Base-by-base conservation (phyloP, 2,329 filamentous ascomycete genomes). In the Endothia cerciana region DNA sequence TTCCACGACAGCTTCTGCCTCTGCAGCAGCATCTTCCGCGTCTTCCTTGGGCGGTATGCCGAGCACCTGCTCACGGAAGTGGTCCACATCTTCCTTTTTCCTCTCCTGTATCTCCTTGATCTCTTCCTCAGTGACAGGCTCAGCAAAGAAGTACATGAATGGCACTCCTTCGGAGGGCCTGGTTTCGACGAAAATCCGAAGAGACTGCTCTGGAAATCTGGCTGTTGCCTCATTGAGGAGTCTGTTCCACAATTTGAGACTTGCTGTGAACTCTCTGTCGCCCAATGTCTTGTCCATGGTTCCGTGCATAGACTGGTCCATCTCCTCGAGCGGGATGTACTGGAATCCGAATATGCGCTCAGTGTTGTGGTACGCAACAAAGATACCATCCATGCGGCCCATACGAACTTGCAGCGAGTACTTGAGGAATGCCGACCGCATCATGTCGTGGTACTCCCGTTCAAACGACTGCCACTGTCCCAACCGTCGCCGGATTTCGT, bases 341-440 rank as follows among this genome's bases (percentile, higher is more conserved):
- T 99, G 95, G 77, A 99, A 99, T 6, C 95, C 95, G 75, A 99
- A 99, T 60, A 99, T 97, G 64, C 94, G 91, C 77, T 94, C 85
- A 2, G 93, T 92, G 75, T 99, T 99, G 81, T 99, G 95, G 75
- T 89, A 99, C 2, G 95, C 95, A 28, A 98, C 91, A 74, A 98
- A 99, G 60, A 98, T 97, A 63, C 95, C 95, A 74, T 99, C 94
- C 96, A 99, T 99, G 60, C 94, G 89, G 22, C 96, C 95, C 87
- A 99, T 96, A 55, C 95, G 91, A 36, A 94, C 96, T 78, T 99
- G 95, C 38, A 99, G 83, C 11, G 94, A 97, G 77, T 99, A 99
- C 74, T 99, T 99, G 64, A 99, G 82, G 79, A 99, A 94, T 0
- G 94, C 95, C 1, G 94, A 87, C 62, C 96, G 87, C 67, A 97